These are phyloP conservation scores for Colletotrichum melonis DNA, from an alignment of 2,329 filamentous ascomycete genomes.

Conservation along the genomic window DNA sequence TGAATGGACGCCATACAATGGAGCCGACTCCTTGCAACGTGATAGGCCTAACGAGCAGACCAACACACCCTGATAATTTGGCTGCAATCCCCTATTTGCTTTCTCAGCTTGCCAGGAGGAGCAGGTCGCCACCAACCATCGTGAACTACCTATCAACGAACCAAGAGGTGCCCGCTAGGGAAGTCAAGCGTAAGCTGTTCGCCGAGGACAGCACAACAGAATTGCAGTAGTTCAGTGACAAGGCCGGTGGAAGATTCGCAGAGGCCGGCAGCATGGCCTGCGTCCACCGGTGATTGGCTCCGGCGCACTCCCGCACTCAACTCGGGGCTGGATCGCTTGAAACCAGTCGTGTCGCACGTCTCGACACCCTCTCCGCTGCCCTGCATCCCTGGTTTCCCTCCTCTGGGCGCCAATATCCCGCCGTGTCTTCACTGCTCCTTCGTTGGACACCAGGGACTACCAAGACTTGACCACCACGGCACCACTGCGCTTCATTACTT, in stretches of 20 bases:
- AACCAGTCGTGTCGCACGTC: constrained; percentile 36
- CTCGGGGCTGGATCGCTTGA: constrained; percentile 31
- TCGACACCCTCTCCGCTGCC: constrained; percentile 31
- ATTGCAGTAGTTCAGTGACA: not conserved
- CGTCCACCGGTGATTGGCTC: constrained; percentile 28
- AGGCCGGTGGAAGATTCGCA: constrained; percentile 1
- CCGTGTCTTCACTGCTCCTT: not conserved
- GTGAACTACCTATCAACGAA: not conserved
- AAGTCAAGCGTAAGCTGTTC: not conserved
- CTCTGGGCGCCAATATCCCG: constrained; percentile 24
- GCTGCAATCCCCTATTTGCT: constrained; percentile 3
- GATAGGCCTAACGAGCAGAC: constrained; percentile 6
- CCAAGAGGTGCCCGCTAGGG: not conserved
- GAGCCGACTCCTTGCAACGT: constrained; percentile 1
- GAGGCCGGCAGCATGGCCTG: not conserved
- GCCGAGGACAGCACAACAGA: constrained; percentile 8
- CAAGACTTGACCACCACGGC: constrained; percentile 3
- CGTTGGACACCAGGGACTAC: not conserved
- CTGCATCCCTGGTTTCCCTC: constrained; percentile 25
- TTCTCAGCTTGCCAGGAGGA: constrained; percentile 11
- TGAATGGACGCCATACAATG: not conserved
- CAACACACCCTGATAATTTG: constrained; percentile 10
- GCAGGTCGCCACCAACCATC: constrained; percentile 16
- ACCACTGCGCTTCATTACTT: not conserved
- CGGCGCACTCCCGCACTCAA: constrained; percentile 8